These are phyloP conservation scores for Stropharia rugosoannulata DNA, from an alignment of 768 basidiomycete genomes.

Conservation along the genomic window DNA sequence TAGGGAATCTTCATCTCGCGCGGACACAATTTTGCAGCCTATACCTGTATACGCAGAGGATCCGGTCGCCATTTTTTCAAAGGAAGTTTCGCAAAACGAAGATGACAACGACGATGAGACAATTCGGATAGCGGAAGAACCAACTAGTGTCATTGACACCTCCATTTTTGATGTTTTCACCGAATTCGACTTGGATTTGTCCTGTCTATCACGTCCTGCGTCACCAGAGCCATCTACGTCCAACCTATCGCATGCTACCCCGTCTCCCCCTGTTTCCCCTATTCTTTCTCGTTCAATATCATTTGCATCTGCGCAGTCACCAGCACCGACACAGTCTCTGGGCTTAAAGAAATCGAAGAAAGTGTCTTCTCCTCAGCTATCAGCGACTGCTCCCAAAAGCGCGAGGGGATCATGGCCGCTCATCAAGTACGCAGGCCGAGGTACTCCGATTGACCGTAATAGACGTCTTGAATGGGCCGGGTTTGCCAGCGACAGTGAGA, in stretches of 20 bases:
- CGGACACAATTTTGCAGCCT: slow-evolving; percentile 24
- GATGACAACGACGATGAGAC: slow-evolving; percentile 26
- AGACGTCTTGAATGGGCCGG: slow-evolving; percentile 46
- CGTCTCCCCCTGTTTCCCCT: slow-evolving; percentile 32
- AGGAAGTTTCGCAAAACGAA: slow-evolving; percentile 9
- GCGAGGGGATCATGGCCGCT: slow-evolving; percentile 44
- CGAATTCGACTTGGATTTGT: slow-evolving; percentile 47
- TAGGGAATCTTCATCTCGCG: slow-evolving; percentile 22
- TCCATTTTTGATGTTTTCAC: slow-evolving; percentile 40
- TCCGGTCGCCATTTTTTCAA: slow-evolving; percentile 6
- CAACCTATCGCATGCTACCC: slow-evolving; percentile 25
- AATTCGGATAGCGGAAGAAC: slow-evolving; percentile 15
- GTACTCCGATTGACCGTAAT: slow-evolving; percentile 46
- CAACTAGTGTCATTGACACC: slow-evolving; percentile 18
- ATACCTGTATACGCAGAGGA: slow-evolving; percentile 23
- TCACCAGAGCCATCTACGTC: slow-evolving; percentile 39
- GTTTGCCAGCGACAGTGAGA: slow-evolving; percentile 26
- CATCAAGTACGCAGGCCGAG: slow-evolving; percentile 43
- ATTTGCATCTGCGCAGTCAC: slow-evolving; percentile 29
- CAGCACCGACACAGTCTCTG: slow-evolving; percentile 22
- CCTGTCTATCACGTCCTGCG: slow-evolving; percentile 39
- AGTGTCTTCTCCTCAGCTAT: slow-evolving; percentile 25
- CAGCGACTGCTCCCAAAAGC: slow-evolving; percentile 25
- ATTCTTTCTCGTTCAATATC: slow-evolving; percentile 36
- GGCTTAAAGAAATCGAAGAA: slow-evolving; percentile 23